These are phyloP conservation scores for Zalaria sp. DNA, from an alignment of 2,329 filamentous ascomycete genomes.

Conservation along the genomic window DNA sequence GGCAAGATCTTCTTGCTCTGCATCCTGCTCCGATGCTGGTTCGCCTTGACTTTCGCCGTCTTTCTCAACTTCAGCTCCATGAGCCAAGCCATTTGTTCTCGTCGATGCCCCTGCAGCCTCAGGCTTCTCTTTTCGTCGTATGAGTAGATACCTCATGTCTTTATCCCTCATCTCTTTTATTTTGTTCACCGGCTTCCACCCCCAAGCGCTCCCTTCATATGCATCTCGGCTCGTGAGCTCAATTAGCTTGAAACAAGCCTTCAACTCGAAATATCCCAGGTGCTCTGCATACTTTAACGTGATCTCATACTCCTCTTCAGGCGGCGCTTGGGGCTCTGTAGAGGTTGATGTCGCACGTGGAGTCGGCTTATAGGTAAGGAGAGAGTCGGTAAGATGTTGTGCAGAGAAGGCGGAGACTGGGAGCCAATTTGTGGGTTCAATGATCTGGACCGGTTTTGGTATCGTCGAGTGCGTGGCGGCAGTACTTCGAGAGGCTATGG, in stretches of 20 bases:
- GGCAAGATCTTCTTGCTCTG: not conserved
- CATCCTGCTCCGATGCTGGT: constrained; percentile 1
- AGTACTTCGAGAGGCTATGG: no score
- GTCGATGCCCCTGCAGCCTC: no score
- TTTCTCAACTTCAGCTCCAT: no score
- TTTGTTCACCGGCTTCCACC: constrained; percentile 52
- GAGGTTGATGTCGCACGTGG: no score
- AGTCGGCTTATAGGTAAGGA: no score
- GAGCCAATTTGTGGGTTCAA: no score
- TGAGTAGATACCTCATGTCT: constrained; percentile 55
- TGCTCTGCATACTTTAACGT: constrained; percentile 5
- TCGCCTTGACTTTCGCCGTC: not conserved
- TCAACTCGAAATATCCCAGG: constrained; percentile 20
- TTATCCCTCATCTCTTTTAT: constrained; percentile 51
- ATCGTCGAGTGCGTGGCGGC: no score
- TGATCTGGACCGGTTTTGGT: no score
- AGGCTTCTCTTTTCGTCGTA: constrained; percentile 14
- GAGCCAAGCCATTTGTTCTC: no score
- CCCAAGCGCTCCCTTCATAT: constrained; percentile 47
- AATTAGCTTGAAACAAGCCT: constrained; percentile 42
- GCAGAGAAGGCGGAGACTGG: no score
- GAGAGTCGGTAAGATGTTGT: no score
- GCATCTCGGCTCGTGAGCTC: constrained; percentile 48
- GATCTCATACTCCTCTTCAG: not conserved
- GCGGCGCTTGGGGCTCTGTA: no score